These are phyloP conservation scores for Penicillium sp. DNA, from an alignment of 2,329 filamentous ascomycete genomes.

Conservation along the genomic window DNA sequence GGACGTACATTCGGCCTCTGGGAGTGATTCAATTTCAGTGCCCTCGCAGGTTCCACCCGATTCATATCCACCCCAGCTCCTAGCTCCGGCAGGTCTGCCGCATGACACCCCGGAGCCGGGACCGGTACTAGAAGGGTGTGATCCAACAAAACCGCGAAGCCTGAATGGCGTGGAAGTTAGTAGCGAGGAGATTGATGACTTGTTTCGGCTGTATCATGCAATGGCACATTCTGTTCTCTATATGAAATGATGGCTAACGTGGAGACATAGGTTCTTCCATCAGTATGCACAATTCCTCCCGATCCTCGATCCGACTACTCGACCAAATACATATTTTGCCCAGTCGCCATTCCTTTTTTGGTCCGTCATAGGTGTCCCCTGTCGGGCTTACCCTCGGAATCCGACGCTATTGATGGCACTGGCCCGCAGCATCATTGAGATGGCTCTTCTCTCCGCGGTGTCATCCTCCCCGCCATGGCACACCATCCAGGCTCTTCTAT, in stretches of 20 bases:
- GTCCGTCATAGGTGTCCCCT: slow-evolving; percentile 54
- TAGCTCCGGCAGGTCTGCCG: slow-evolving; percentile 20
- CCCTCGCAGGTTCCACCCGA: slow-evolving; percentile 10
- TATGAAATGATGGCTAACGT: neutral
- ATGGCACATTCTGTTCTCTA: too few relatives aligned
- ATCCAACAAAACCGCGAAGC: slow-evolving; percentile 29
- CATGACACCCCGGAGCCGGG: slow-evolving; percentile 15
- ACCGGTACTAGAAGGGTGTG: slow-evolving; percentile 9
- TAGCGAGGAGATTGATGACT: slow-evolving; percentile 37
- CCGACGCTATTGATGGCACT: slow-evolving; percentile 40
- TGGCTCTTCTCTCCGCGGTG: slow-evolving; percentile 36
- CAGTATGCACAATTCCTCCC: slow-evolving; percentile 41
- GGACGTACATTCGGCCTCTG: slow-evolving; percentile 19
- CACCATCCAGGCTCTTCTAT: slow-evolving; percentile 38
- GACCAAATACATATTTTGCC: slow-evolving; percentile 70
- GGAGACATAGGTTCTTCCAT: slow-evolving; percentile 33
- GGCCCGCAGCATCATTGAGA: slow-evolving; percentile 33
- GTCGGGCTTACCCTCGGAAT: slow-evolving; percentile 38
- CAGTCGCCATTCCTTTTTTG: slow-evolving; percentile 82
- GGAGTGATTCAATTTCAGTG: slow-evolving; percentile 4
- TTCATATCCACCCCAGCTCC: slow-evolving; percentile 22
- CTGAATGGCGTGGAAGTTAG: slow-evolving; percentile 33
- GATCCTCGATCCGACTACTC: slow-evolving; percentile 48
- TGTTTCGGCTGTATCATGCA: slow-evolving; percentile 41
- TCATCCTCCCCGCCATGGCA: slow-evolving; percentile 32